Percentiles rank a stretch among this genome's conserved stretches.
phyloP scores from a whole-genome alignment of 345 rosid species.

The Anacardium occidentale region DNA sequence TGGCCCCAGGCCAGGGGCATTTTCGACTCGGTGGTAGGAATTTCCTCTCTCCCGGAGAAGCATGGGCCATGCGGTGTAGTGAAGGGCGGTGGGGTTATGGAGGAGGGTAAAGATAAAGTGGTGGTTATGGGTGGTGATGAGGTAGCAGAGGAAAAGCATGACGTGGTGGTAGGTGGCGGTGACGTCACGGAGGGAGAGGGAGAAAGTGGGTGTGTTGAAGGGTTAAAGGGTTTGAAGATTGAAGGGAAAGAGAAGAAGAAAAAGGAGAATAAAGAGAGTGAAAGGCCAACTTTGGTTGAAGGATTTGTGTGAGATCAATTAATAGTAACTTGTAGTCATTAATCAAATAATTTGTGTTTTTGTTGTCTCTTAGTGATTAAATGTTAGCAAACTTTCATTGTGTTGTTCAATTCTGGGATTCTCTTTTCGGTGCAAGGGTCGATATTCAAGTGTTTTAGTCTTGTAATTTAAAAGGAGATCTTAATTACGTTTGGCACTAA shows the following conservation, averaged over 20 bases:
- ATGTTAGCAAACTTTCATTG: background rate
- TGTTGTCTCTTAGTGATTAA: background rate
- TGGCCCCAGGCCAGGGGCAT: slow-evolving; percentile 6
- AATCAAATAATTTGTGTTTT: background rate
- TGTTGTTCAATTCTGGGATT: too few species aligned
- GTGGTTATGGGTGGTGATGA: slow-evolving; percentile 25
- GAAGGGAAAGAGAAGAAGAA: slow-evolving; percentile 18
- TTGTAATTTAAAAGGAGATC: too few species aligned
- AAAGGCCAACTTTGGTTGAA: slow-evolving; percentile 40
- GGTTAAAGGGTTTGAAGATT: slow-evolving; percentile 29
- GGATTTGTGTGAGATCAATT: slow-evolving; percentile 29
- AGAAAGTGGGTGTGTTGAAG: slow-evolving; percentile 33
- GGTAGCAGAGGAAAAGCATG: slow-evolving; percentile 17
- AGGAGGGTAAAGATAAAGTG: slow-evolving; percentile 25
- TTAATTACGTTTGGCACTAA: too few species aligned
- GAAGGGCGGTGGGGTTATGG: slow-evolving; percentile 31
- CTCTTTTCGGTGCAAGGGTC: too few species aligned
- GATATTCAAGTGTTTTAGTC: too few species aligned
- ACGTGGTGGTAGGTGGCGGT: slow-evolving; percentile 21
- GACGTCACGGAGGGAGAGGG: slow-evolving; percentile 17
- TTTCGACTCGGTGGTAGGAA: slow-evolving; percentile 23
- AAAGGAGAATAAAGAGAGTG: slow-evolving; percentile 9
- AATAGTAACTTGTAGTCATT: background rate
- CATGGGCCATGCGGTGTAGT: slow-evolving; percentile 28
- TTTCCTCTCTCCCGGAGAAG: background rate